Evolutionary conservation across 2,329 filamentous ascomycete genomes (phyloP).

Genomic region (Helicocarpus griseus): DNA sequence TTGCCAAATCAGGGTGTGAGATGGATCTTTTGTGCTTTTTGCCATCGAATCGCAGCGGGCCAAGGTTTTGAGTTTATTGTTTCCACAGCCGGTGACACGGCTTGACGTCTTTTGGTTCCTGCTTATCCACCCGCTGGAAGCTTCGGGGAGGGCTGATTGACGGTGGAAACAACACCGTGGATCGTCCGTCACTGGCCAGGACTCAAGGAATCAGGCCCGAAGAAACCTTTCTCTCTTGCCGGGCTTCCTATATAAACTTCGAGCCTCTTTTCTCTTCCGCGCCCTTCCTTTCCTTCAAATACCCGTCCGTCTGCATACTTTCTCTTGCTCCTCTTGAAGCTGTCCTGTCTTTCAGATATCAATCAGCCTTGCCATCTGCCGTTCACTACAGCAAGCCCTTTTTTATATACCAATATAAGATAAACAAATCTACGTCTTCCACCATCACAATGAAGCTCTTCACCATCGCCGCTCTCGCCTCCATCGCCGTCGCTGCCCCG

Average conservation of each 20-base stretch:
- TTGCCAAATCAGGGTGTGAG: not conserved
- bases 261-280: not conserved
- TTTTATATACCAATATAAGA: not conserved
- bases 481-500: conserved; percentile 1
- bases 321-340: not conserved
- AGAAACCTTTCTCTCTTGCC: not conserved
- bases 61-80: not conserved
- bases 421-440: not conserved
- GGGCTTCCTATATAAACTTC: not conserved
- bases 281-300: not conserved
- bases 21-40: not conserved
- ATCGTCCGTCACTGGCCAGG: not conserved
- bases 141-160: not conserved
- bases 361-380: not conserved
- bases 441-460: conserved; percentile 8
- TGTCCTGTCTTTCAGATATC: not conserved
- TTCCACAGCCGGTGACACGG: not conserved
- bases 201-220: not conserved
- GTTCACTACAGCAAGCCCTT: not conserved
- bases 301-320: not conserved
- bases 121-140: not conserved
- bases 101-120: not conserved
- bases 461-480: conserved; percentile 6
- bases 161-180: not conserved
- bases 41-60: not conserved